phyloP scores from a whole-genome alignment of 352 stramenopile genomes.

The Blastocystis sp. region DNA sequence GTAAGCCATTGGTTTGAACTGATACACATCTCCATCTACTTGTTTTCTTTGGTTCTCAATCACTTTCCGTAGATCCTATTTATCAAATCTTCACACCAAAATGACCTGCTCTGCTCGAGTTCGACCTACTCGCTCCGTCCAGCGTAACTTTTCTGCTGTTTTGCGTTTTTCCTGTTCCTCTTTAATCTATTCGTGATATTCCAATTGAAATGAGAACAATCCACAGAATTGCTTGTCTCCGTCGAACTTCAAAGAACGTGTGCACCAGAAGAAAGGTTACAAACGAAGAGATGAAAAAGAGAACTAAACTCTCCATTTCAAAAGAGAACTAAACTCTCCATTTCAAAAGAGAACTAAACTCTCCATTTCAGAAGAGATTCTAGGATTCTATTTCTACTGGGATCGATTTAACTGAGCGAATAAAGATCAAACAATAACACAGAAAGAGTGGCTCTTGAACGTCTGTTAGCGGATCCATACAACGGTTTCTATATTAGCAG shows the following conservation, averaged over 20 bases:
- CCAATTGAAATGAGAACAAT: neutral
- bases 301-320: neutral
- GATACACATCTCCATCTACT: constrained; percentile 70
- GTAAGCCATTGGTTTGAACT: constrained; percentile 70
- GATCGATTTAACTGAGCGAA: neutral
- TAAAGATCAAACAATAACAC: too few species aligned
- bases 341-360: neutral
- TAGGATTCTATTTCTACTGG: neutral
- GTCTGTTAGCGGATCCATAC: too few species aligned
- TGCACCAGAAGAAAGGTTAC: neutral
- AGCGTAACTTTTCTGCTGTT: constrained; percentile 51
- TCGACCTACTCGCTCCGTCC: constrained; percentile 29
- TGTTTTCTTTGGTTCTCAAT: constrained; percentile 61
- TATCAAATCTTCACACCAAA: neutral
- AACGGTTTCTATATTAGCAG: too few species aligned
- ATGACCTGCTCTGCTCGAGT: constrained; percentile 27
- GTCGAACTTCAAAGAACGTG: neutral
- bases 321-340: neutral
- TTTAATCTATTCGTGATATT: neutral
- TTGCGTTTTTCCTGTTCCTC: constrained; percentile 13
- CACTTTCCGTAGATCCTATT: constrained; percentile 36
- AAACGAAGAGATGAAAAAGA: neutral
- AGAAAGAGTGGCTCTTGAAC: too few species aligned
- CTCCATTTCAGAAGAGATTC: neutral
- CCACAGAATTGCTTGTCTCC: neutral